Conservation (phyloP, 176 grass and related monocot species). For the Lolium multiflorum region DNA sequence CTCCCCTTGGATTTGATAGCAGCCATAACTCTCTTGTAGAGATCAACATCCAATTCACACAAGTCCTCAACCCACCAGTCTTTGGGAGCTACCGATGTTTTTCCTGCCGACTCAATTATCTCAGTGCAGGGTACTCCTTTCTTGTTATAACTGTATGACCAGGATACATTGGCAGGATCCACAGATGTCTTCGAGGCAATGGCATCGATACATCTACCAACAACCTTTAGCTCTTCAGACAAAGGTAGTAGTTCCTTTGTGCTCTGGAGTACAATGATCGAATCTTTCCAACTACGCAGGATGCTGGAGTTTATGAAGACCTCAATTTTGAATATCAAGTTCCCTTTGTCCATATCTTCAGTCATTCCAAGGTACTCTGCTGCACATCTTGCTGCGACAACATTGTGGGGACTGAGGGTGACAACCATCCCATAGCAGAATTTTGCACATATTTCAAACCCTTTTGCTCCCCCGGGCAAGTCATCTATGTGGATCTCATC, state of each 20-base stretch:
- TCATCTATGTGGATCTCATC: constrained; percentile 76
- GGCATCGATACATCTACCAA: constrained; percentile 90
- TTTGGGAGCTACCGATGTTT: constrained; percentile 55
- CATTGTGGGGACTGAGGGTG: constrained; percentile 91
- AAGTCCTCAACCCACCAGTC: constrained; percentile 99
- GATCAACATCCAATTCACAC: constrained; percentile 90
- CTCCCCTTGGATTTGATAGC: constrained; percentile 91
- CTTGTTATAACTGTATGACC: constrained; percentile 81
- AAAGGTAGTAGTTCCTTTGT: constrained; percentile 72
- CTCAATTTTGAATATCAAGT: constrained; percentile 97
- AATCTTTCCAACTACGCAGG: constrained; percentile 95
- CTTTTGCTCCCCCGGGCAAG: constrained; percentile 78
- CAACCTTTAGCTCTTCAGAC: constrained; percentile 87
- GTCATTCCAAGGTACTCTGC: constrained; percentile 93
- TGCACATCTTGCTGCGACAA: constrained; percentile 83
- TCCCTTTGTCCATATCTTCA: constrained; percentile 92
- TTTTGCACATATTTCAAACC: constrained; percentile 91
- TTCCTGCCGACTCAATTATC: constrained; percentile 63
- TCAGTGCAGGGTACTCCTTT: constrained; percentile 62
- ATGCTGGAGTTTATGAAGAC: constrained; percentile 93
- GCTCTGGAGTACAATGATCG: constrained; percentile 89
- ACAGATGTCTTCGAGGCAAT: constrained; percentile 90
- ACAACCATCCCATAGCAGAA: constrained; percentile 98
- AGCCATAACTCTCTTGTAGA: constrained; percentile 97
- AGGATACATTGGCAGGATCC: constrained; percentile 81